Percentiles rank a stretch among this genome's conserved stretches.
These are phyloP conservation scores for Sclerotinia glacialis DNA, from an alignment of 2,329 filamentous ascomycete species.

Conservation along the genomic window DNA sequence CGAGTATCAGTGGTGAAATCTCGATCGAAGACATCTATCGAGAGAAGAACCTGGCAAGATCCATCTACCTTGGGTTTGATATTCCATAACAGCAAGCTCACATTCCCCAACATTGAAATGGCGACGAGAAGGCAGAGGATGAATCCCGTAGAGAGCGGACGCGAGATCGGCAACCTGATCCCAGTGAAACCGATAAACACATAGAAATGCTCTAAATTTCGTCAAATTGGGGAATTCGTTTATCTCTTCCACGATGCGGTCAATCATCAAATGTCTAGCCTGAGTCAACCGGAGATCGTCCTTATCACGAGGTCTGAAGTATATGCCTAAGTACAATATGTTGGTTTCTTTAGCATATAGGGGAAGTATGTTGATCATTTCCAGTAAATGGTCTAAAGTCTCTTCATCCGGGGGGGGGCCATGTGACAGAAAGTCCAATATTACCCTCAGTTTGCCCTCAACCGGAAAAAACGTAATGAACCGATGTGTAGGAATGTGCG, in stretches of 20 bases:
- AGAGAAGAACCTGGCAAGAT: too few relatives aligned
- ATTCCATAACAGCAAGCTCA: too few relatives aligned
- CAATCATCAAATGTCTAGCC: neutral
- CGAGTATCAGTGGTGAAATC: too few relatives aligned
- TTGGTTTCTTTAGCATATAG: neutral
- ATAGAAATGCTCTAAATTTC: neutral
- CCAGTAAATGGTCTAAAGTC: neutral
- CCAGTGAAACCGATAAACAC: neutral
- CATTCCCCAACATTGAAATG: too few relatives aligned
- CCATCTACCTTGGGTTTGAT: too few relatives aligned
- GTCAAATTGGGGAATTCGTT: neutral
- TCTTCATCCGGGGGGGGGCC: neutral
- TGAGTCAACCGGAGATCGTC: neutral
- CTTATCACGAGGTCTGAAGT: neutral
- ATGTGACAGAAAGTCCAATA: neutral
- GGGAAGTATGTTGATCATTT: neutral
- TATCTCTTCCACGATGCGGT: neutral
- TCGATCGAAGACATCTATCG: too few relatives aligned
- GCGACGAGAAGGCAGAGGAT: too few relatives aligned
- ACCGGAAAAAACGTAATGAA: neutral
- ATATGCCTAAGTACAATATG: neutral
- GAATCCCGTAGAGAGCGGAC: too few relatives aligned
- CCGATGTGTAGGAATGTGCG: neutral
- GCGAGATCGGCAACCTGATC: too few relatives aligned
- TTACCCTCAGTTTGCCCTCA: neutral